Conservation (phyloP, 768 basidiomycete species). For the Termitomyces sp. region DNA sequence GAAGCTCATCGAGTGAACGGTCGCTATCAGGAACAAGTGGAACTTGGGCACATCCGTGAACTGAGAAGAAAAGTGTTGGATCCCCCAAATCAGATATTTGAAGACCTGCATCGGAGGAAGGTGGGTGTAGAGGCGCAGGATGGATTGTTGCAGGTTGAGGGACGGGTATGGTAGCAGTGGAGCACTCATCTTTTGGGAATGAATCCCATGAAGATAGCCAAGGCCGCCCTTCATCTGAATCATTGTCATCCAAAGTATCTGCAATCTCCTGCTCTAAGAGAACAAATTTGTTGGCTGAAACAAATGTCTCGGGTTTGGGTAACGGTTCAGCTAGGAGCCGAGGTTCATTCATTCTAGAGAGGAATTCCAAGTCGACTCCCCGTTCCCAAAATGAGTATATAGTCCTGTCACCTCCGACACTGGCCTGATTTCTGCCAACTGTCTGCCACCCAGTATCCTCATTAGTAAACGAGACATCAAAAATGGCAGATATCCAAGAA, state of each 20-base stretch:
- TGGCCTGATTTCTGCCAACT: slow-evolving; percentile 22
- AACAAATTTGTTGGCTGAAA: not conserved
- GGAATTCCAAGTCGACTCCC: slow-evolving; percentile 45
- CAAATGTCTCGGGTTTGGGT: not conserved
- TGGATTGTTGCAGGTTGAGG: not conserved
- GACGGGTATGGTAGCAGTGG: not conserved
- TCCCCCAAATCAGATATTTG: slow-evolving; percentile 10
- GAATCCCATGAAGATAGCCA: slow-evolving; percentile 6
- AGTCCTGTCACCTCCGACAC: slow-evolving; percentile 23
- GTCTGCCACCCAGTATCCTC: slow-evolving; percentile 31
- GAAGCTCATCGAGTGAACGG: slow-evolving; percentile 36
- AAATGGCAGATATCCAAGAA: slow-evolving; percentile 37
- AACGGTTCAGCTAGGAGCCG: not conserved
- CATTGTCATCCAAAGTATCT: slow-evolving; percentile 2
- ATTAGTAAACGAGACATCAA: slow-evolving; percentile 6
- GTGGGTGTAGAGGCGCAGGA: not conserved
- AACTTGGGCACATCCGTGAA: slow-evolving; percentile 29
- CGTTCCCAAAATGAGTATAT: slow-evolving; percentile 52
- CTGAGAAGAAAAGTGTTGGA: slow-evolving; percentile 31
- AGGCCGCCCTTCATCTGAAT: not conserved
- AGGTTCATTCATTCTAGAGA: slow-evolving; percentile 20
- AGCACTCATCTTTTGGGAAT: not conserved
- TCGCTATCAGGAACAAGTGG: slow-evolving; percentile 35
- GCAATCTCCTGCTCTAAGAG: not conserved
- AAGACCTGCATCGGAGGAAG: slow-evolving; percentile 2